Conservation (phyloP, 345 rosid species). For the Salix udensis region DNA sequence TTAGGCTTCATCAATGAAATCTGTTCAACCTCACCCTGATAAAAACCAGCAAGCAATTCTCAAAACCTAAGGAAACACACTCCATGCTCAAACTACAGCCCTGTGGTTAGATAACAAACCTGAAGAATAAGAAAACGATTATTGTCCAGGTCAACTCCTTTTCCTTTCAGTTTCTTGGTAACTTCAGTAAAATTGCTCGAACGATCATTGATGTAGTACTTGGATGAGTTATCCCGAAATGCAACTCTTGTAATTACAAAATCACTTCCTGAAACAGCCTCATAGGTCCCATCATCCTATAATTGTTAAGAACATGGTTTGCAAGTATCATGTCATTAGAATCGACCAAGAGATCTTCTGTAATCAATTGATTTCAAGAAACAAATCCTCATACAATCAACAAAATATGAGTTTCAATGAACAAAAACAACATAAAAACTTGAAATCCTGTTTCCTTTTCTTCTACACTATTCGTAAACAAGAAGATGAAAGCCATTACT, state of each 20-base stretch:
- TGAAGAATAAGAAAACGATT: conserved; percentile 98
- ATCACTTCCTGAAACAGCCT: conserved; percentile 84
- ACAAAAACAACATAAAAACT: neutral
- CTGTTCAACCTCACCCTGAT: conserved; percentile 98
- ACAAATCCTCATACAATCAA: neutral
- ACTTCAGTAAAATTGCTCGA: conserved; percentile 92
- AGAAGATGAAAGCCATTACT: neutral
- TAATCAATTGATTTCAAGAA: neutral
- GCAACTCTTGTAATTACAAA: conserved; percentile 91
- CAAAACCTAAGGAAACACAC: conserved; percentile 2
- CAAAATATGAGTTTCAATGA: neutral
- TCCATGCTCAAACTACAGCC: neutral
- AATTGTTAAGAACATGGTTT: neutral
- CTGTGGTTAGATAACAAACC: conserved; percentile 35
- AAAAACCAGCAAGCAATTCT: conserved; percentile 17
- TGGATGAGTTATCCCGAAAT: conserved; percentile 88
- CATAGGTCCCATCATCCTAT: conserved; percentile 80
- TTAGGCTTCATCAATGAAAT: conserved; percentile 98
- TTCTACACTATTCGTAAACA: neutral
- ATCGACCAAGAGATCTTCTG: neutral
- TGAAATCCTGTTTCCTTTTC: neutral
- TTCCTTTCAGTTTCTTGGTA: conserved; percentile 78
- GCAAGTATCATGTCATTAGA: neutral
- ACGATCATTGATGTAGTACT: conserved; percentile 79
- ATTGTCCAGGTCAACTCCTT: conserved; percentile 97